A percentile compares a stretch with the other conserved stretches of the same genome.
phyloP scores from a whole-genome alignment of 177 flowering plant genomes.

The Vitis hybrid region DNA sequence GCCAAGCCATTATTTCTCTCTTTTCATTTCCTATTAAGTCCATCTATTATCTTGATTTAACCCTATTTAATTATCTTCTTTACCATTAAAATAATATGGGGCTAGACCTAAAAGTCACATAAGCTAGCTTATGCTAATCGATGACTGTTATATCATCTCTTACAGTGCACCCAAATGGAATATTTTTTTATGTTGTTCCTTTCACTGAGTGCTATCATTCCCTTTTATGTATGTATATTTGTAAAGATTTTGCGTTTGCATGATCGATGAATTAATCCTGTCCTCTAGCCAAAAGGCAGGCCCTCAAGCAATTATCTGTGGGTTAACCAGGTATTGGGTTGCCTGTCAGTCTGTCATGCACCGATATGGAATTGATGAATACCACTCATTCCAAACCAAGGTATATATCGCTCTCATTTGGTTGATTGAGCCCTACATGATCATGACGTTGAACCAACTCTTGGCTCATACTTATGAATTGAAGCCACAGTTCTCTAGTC shows the following conservation, averaged over 20 bases:
- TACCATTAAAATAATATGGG: slow-evolving; percentile 9
- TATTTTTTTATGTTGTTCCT: slow-evolving; percentile 4
- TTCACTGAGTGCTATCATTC: neutral
- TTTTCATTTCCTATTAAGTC: slow-evolving; percentile 4
- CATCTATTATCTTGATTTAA: slow-evolving; percentile 10
- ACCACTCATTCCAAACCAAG: slow-evolving; percentile 5
- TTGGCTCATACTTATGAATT: neutral
- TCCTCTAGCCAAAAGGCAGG: too few relatives aligned
- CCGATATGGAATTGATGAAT: neutral
- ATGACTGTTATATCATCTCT: neutral
- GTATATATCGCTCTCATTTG: slow-evolving; percentile 5
- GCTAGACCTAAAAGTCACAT: slow-evolving; percentile 11
- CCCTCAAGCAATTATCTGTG: neutral
- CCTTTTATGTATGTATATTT: neutral
- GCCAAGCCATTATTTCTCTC: slow-evolving; percentile 5
- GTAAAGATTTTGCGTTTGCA: slow-evolving; percentile 1
- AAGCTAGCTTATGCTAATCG: slow-evolving; percentile 4
- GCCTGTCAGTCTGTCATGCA: neutral
- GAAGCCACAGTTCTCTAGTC: neutral
- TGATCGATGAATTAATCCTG: neutral
- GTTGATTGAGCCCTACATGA: slow-evolving; percentile 14
- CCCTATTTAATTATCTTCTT: slow-evolving; percentile 11
- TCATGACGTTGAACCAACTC: slow-evolving; percentile 19
- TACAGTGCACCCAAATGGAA: neutral
- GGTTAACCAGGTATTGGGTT: neutral